Evolutionary conservation across 2,329 filamentous ascomycete genomes (phyloP), one percentile per base, ranked within the genome.

Genomic region (Exserohilum rostratum): DNA sequence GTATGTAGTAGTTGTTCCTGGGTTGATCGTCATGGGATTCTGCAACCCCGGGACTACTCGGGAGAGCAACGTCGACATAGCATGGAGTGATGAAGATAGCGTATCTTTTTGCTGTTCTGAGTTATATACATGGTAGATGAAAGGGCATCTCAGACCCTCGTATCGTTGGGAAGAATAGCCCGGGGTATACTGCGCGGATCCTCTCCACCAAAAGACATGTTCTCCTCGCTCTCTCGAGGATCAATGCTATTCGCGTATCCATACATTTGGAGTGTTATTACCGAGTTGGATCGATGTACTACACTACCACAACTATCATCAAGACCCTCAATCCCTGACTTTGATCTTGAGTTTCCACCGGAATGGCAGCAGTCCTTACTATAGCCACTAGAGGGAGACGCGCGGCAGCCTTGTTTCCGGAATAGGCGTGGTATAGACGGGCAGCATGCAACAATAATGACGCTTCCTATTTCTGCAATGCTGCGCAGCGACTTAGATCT

Each of bases 371-470:
- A 27, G 12, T 7, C 20, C n/a, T 27, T 15, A 11, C 7, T 44
- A 27, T 20, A 44, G 10, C n/a, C 17, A 11, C 17, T 12, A 6
- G 15, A 22, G 5, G 12, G 6, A 13, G 18, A 22, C 3, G 9
- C 25, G 17, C 17, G 11, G 6, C 15, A 20, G 9, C 6, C 31
- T 20, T 27, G 22, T 22, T 38, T 9, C 22, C 35, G 31, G 5
- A 15, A 30, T 11, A 49, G 18, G n/a, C 44, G 31, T 29, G 37
- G 25, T 13, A 49, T 29, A 7, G 22, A 42, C 13, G 31, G 11
- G 30, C 38, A 49, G 18, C 50, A 38, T 7, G 31, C 45, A 11
- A 38, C 38, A 35, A 53, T 11, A 27, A 49, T 42, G 37, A 38
- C 38, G 13, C 31, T 43, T 20, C 30, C 45, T 3, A 33, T n/a